Evolutionary conservation across 805 yeast species (phyloP).

Genomic region (Yamadazyma nakazawae): DNA sequence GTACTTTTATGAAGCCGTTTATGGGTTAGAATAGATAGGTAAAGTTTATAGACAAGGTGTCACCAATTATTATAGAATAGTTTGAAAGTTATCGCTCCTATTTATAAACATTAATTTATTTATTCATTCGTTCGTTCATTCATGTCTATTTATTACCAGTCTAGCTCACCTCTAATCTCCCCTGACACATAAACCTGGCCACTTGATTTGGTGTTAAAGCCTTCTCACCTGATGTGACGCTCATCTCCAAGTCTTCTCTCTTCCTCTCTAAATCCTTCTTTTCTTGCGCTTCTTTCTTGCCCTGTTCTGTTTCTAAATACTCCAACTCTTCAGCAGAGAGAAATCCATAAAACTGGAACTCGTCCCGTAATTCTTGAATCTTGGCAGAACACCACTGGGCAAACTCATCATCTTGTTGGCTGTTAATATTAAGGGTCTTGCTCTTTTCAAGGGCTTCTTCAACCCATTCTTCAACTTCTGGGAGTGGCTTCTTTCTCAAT

Average conservation of each 20-base stretch:
- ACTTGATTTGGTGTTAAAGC: conserved; percentile 33
- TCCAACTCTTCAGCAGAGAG: conserved; percentile 48
- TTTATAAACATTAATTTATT: too few relatives aligned
- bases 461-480: conserved; percentile 90
- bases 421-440: conserved; percentile 14
- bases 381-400: conserved; percentile 64
- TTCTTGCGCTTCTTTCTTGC: conserved; percentile 24
- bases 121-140: neutral
- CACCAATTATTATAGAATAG: neutral
- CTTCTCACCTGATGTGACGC: conserved; percentile 24
- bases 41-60: neutral
- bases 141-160: neutral
- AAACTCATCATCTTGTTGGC: conserved; percentile 47
- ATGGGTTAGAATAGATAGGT: conserved; percentile 17
- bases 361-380: conserved; percentile 51
- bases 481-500: conserved; percentile 80
- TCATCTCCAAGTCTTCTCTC: conserved; percentile 24
- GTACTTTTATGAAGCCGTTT: conserved; percentile 69
- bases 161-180: conserved; percentile 18
- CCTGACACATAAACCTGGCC: conserved; percentile 39
- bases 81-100: too few relatives aligned
- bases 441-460: conserved; percentile 27
- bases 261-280: conserved; percentile 18
- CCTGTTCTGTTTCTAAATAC: conserved; percentile 29
- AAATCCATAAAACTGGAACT: conserved; percentile 62